Conservation (phyloP, 2,329 filamentous ascomycete genomes). For the Sordariomycetes sp. region DNA sequence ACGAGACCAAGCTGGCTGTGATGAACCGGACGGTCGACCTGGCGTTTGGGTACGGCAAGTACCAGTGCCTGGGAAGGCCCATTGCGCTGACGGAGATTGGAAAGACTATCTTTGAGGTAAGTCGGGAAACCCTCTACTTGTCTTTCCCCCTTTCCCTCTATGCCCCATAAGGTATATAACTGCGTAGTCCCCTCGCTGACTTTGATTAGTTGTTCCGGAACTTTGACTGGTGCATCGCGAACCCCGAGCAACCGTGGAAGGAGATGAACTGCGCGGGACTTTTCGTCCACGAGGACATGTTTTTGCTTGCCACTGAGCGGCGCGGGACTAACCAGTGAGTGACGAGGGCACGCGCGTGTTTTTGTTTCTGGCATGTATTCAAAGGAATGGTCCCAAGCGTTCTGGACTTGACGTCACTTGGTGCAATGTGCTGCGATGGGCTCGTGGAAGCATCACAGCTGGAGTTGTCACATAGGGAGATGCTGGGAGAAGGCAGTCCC, state of each 20-base stretch:
- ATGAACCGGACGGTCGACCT: conserved; percentile 23
- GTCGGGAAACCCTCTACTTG: too few relatives aligned
- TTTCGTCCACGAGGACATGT: conserved; percentile 7
- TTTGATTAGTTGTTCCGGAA: conserved; percentile 7
- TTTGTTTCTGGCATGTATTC: too few relatives aligned
- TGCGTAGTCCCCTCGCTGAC: not conserved
- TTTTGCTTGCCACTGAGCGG: conserved; percentile 7
- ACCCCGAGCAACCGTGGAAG: conserved; percentile 7
- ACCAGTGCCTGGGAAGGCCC: conserved; percentile 22
- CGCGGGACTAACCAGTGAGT: too few relatives aligned
- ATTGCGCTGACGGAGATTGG: conserved; percentile 25
- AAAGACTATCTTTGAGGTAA: conserved; percentile 25
- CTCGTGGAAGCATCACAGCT: too few relatives aligned
- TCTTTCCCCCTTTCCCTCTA: not conserved
- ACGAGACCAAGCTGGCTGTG: conserved; percentile 13
- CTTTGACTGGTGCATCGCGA: conserved; percentile 9
- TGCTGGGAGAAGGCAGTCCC: too few relatives aligned
- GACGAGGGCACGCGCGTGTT: too few relatives aligned
- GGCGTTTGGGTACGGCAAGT: conserved; percentile 23
- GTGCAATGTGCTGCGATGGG: too few relatives aligned
- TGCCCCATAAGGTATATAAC: not conserved
- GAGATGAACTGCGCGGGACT: conserved; percentile 7
- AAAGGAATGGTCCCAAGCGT: too few relatives aligned
- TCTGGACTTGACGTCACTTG: too few relatives aligned
- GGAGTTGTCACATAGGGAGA: too few relatives aligned